Base-by-base conservation (phyloP, 2,329 filamentous ascomycete species). In the Pseudopyricularia cyperi region DNA sequence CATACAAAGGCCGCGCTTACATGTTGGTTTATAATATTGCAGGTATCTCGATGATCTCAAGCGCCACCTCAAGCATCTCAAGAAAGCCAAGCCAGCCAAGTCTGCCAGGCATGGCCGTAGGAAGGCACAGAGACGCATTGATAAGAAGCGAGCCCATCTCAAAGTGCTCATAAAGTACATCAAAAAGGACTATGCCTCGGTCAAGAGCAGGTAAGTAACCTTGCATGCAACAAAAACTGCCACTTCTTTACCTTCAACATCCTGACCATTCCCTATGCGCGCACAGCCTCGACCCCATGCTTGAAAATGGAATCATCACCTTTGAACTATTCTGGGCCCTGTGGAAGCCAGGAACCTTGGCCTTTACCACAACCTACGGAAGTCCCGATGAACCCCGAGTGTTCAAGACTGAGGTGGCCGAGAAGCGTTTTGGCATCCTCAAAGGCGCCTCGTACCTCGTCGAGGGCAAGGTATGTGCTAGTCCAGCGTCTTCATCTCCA, bases 291-390 rank as follows among this genome's bases (percentile, higher is more conserved):
- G 84, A 89, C 58, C 86, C 88, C 0, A 80, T 95, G 68, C 72
- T 95, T 2, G 79, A 89, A 56, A 85, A 83, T 32, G 87, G 88
- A 8, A 81, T 89, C 46, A 94, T 95, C 63, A 94, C 88, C 0
- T 95, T 90, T 59, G 88, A 95, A 53, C 75, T 94, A 2, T 71
- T 94, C 1, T 95, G 89, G 89, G 88, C 89, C 0, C 69, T 95
- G 3, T 94, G 86, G 76, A 94, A 93, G 61, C 89, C 89, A 0
- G 87, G 89, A 59, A 89, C 87, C 0, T 77, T 95, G 19, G 84
- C 81, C 1, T 91, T 85, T 63, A 80, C 84, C 0, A 79, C 80
- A 0, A 91, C 87, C 0, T 95, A 95, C 56, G 85, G 85, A 3
- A 82, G 80, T 34, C 69, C 74, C 14, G 86, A 91, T 37, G 83